Base-by-base conservation (phyloP, 2,329 filamentous ascomycete species). In the Paecilomyces dactylethromorphus region DNA sequence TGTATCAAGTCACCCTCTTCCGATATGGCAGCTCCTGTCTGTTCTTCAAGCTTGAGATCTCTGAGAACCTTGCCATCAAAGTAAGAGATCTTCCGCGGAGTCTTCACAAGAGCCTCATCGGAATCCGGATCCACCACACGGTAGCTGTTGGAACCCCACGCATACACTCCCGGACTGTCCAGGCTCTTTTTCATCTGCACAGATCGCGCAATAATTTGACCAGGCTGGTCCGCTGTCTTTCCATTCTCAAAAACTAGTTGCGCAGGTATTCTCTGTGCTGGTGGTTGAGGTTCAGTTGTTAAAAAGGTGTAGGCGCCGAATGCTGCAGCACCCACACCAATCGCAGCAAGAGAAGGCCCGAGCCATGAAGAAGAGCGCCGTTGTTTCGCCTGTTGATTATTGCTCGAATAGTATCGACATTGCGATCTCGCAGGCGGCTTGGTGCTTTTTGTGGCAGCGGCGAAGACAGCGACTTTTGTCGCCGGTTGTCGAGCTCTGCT, bases 1-100 rank as follows among this genome's bases (percentile, higher is more conserved):
- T 97, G 92, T 12, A 97, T 80, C 52, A 99, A 74, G 71, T 97
- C 89, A 3, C 94, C 94, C 62, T 88, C 87, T 71, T 97, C 92
- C 3, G 87, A 88, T 49, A 97, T 87, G 10, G 94, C 94, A 3
- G 87, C 93, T 8, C 91, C 94, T 70, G 95, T 92, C 49, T 85
- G 84, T 57, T 85, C 82, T 60, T 92, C 90, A 55, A 97, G 77
- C 77, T 96, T 96, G 63, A 97, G 79, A 70, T 97, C 94, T 54
- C 93, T 84, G 50, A 99, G 79, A 15, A 97, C 74, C 73, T 91
- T 85, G 31, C 88, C 89, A 68, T 97, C 87, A 68, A 99, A 97
- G 74, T 87, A 94, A 0, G 82, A 65, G 68, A 97, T 86, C 60
- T 92, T 83, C 59, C 88, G 81, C 13, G 94, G 92, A 1, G 84